Percentiles rank a stretch among this genome's conserved stretches.
phyloP scores from a whole-genome alignment of 73 alveolate species.

The Diophrys sp. region DNA sequence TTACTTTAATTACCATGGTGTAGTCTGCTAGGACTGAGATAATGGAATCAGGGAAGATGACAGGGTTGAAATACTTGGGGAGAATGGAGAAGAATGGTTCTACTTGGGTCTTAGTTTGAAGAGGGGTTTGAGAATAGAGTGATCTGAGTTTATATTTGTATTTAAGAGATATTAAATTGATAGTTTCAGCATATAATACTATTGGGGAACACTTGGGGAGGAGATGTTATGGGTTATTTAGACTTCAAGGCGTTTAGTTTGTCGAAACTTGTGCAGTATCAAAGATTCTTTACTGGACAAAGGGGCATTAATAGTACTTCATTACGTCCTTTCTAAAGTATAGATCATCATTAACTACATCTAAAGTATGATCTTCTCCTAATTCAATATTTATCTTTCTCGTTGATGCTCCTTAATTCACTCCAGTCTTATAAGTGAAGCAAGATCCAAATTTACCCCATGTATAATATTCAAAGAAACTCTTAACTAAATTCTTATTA shows the following conservation, averaged over 20 bases:
- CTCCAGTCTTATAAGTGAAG: neutral
- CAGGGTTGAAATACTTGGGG: slow-evolving; percentile 70
- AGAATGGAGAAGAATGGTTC: neutral
- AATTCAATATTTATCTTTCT: neutral
- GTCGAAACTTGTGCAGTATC: neutral
- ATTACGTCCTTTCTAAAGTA: neutral
- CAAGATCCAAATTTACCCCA: neutral
- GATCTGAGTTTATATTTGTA: neutral
- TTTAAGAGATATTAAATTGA: neutral
- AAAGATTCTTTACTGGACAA: neutral
- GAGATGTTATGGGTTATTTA: neutral
- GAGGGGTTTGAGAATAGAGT: neutral
- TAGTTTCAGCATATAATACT: neutral
- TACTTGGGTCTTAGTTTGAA: neutral
- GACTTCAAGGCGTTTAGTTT: neutral
- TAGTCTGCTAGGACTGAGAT: no score
- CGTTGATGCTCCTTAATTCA: neutral
- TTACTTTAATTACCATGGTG: no score
- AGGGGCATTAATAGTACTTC: neutral
- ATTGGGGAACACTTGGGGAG: neutral
- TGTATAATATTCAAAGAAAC: neutral
- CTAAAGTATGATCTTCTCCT: neutral
- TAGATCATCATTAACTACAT: neutral
- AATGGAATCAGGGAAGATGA: no score
- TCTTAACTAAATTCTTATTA: neutral